Evolutionary conservation across 2,329 filamentous ascomycete genomes (phyloP).

Genomic region (Tolypocladium tundrense): DNA sequence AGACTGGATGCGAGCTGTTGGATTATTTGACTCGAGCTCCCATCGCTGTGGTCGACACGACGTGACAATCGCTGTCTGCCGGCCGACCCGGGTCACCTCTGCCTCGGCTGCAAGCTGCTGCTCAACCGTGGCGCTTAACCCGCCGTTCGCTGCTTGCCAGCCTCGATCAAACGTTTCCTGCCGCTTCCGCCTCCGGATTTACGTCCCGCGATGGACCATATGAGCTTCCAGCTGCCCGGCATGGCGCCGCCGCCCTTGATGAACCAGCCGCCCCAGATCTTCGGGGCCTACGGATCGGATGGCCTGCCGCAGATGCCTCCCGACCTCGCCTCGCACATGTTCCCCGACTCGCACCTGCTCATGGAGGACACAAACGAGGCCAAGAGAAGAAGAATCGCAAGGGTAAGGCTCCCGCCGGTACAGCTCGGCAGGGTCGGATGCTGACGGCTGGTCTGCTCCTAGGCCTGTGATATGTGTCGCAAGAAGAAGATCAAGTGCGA

Average conservation of each 20-base stretch:
- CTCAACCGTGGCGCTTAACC: neutral
- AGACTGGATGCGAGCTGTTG: neutral
- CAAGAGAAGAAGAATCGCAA: conserved; percentile 79
- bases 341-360: conserved; percentile 43
- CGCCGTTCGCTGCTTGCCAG: neutral
- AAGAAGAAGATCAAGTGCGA: conserved; percentile 99
- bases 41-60: neutral
- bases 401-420: conserved; percentile 43
- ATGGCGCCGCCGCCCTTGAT: conserved; percentile 48
- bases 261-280: conserved; percentile 60
- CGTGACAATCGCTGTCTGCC: neutral
- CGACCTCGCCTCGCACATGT: conserved; percentile 51
- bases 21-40: neutral
- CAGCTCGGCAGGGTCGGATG: neutral
- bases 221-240: conserved; percentile 48
- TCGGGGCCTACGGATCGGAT: conserved; percentile 51
- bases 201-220: conserved; percentile 29
- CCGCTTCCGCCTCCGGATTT: neutral
- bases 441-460: conserved; percentile 3
- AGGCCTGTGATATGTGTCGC: conserved; percentile 94
- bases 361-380: conserved; percentile 66
- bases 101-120: neutral
- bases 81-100: neutral
- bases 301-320: conserved; percentile 47
- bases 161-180: neutral